Evolutionary conservation across 176 grass and related monocot species (phyloP).

Genomic region (Aegilops bicornis): DNA sequence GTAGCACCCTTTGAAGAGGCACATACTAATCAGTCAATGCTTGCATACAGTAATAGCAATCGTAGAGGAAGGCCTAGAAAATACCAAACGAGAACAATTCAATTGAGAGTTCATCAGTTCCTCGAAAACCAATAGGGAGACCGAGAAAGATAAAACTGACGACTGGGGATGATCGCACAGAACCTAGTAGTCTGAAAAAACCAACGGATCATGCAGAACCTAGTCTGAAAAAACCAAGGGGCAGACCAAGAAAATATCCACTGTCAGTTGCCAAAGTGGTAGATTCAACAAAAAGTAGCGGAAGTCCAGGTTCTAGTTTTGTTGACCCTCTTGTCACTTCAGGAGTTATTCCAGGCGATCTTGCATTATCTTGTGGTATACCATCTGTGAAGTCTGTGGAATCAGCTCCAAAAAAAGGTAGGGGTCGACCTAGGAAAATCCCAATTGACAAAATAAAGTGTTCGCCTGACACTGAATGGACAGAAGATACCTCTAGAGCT

Average conservation of each 20-base stretch:
- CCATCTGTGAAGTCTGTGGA: conserved; percentile 24
- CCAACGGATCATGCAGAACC: conserved; percentile 49
- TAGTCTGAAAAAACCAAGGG: conserved; percentile 57
- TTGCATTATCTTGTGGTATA: conserved; percentile 27
- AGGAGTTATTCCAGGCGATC: conserved; percentile 22
- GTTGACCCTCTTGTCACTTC: conserved; percentile 22
- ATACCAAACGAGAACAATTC: conserved; percentile 29
- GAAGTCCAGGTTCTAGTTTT: conserved; percentile 23
- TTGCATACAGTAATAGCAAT: conserved; percentile 10
- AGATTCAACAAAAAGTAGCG: conserved; percentile 30
- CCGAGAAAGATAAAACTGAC: conserved; percentile 47
- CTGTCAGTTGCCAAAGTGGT: conserved; percentile 25
- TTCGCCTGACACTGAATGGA: conserved; percentile 14
- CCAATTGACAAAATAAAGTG: conserved; percentile 19
- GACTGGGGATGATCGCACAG: conserved; percentile 28
- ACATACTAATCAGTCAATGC: conserved; percentile 9
- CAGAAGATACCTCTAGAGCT: conserved; percentile 29
- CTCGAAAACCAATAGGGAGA: conserved; percentile 50
- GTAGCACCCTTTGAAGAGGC: conserved; percentile 52
- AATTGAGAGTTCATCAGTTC: conserved; percentile 29
- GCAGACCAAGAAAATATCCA: conserved; percentile 61
- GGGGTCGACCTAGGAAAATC: conserved; percentile 52
- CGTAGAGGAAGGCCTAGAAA: conserved; percentile 73
- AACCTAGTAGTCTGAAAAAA: conserved; percentile 43
- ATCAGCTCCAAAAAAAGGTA: conserved; percentile 37